Base-by-base conservation (phyloP, 2,329 filamentous ascomycete species). In the Myotisia sp. region DNA sequence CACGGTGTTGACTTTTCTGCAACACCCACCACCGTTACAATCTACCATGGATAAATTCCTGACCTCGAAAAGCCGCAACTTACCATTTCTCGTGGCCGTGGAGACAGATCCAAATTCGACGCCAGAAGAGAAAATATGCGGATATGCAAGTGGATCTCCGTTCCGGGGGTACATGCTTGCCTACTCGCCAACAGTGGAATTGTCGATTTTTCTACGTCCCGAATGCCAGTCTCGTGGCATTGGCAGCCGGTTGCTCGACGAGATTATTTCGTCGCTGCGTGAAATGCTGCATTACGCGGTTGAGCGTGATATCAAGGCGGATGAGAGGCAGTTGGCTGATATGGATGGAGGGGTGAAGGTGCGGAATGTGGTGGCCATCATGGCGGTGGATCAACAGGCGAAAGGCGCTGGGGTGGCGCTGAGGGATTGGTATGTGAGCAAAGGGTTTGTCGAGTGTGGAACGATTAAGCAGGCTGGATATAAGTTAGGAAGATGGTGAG, bases 101-200 rank as follows among this genome's bases (percentile, higher is more conserved):
- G 43, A 52, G 20, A 38, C 37, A 7, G 33, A 39, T 27, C 29
- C 26, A 6, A 26, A 33, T 9, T n/a, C n/a, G n/a, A n/a, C n/a
- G n/a, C n/a, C n/a, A n/a, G n/a, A n/a, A n/a, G 36, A 38, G 6
- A 30, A 44, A 3, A 42, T 58, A 2, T 34, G 56, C 7, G 57
- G 57, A 14, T 62, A 55, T 37, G 41, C 48, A 19, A 60, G 51
- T 22, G 47, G 52, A 17, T 50, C 50, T 4, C 49, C 51, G 2
- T 63, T 57, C 36, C 50, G 56, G 3, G 51, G 48, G 4, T 43
- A 45, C 17, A 47, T 56, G 44, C 41, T 52, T 13, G 54, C 54
- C 2, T 62, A 62, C 39, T 53, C 48, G 8, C 49, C 57, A 5
- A 59, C 58, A 0, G 58, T 59, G 6, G 59, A 63, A 38, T 42